Evolutionary conservation across 768 basidiomycete genomes (phyloP).

Genomic region (Lactarius hengduanensis): DNA sequence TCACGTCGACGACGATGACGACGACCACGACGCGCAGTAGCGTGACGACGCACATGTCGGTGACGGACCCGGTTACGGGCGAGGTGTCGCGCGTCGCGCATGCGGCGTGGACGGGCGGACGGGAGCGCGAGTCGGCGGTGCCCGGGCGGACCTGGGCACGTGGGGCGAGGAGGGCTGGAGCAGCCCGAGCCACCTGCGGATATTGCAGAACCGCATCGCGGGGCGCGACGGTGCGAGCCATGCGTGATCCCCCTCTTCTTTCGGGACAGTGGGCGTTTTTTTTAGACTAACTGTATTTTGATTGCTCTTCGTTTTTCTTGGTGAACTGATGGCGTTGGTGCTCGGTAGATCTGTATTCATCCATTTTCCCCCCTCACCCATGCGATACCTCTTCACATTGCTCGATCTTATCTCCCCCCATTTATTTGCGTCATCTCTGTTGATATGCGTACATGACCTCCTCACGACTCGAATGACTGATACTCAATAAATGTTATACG

Average conservation of each 20-base stretch:
- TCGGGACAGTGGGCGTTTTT: neutral
- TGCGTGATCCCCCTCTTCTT: constrained; percentile 1
- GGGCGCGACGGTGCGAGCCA: constrained; percentile 17
- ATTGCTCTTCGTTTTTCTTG: neutral
- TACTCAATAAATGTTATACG: neutral
- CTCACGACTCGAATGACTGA: neutral
- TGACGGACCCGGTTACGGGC: constrained; percentile 38
- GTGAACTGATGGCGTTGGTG: neutral
- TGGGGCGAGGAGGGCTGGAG: constrained; percentile 27
- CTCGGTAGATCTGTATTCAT: neutral
- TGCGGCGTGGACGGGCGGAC: constrained; percentile 26
- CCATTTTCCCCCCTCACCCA: neutral
- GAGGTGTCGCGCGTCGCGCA: constrained; percentile 34
- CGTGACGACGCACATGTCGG: constrained; percentile 34
- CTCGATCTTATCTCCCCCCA: neutral
- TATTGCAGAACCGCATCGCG: constrained; percentile 22
- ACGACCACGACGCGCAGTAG: constrained; percentile 33
- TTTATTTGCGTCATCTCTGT: neutral
- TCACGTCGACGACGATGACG: constrained; percentile 33
- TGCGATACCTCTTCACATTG: neutral
- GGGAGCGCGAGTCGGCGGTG: constrained; percentile 9
- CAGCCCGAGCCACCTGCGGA: constrained; percentile 22
- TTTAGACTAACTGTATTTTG: neutral
- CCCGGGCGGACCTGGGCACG: neutral
- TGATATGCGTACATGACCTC: neutral